phyloP scores from a whole-genome alignment of 1,284 basidiomycete genomes.

The Ceratobasidium sp. region DNA sequence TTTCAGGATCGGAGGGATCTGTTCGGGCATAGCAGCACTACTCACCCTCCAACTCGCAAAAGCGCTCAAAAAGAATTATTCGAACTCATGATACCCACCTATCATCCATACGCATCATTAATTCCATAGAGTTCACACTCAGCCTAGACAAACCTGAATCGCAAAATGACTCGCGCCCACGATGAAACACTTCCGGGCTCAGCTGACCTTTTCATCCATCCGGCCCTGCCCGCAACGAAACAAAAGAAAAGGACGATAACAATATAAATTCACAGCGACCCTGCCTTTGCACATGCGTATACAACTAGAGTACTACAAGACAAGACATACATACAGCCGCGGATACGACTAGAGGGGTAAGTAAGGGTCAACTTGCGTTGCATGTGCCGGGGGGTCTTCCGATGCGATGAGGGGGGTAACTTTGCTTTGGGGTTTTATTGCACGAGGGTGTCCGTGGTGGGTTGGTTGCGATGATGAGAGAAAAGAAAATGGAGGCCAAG shows the following conservation, averaged over 20 bases:
- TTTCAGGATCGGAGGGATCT: conserved; percentile 37
- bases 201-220: too few species aligned
- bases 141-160: background rate
- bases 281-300: conserved; percentile 40
- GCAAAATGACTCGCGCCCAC: background rate
- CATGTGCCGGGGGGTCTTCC: background rate
- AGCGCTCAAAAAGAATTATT: conserved; percentile 41
- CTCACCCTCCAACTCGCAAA: conserved; percentile 36
- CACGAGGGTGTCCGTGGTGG: conserved; percentile 45
- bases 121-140: background rate
- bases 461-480: conserved; percentile 38
- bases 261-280: conserved; percentile 43
- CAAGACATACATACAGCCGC: conserved; percentile 28
- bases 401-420: conserved; percentile 44
- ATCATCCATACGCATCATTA: conserved; percentile 10
- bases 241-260: conserved; percentile 18
- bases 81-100: conserved; percentile 24
- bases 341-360: background rate
- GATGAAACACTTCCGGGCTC: conserved; percentile 3
- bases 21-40: conserved; percentile 31
- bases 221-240: conserved; percentile 11
- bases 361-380: conserved; percentile 16
- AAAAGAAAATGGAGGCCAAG: background rate
- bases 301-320: conserved; percentile 33
- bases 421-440: conserved; percentile 46